phyloP scores from a whole-genome alignment of 345 rosid species.

The Schrenkiella parvula region DNA sequence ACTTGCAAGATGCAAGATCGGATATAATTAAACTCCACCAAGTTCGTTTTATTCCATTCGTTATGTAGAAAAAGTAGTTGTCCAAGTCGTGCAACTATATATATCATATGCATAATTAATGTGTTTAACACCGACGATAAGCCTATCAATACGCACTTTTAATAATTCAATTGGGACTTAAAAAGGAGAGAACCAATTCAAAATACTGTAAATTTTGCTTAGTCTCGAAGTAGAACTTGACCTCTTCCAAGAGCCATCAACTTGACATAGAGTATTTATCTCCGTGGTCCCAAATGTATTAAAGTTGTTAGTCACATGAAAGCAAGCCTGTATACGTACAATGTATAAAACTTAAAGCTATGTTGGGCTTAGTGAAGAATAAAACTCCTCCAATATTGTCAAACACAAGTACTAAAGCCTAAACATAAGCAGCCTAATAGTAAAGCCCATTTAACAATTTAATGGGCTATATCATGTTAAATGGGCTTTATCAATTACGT shows the following conservation, averaged over 20 bases:
- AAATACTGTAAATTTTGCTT: not conserved
- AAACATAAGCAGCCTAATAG: not conserved
- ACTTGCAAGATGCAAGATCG: constrained; percentile 6
- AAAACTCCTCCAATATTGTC: not conserved
- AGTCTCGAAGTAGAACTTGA: not conserved
- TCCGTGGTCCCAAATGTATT: not conserved
- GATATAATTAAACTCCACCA: constrained; percentile 18
- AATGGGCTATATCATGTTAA: no score
- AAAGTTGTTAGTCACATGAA: not conserved
- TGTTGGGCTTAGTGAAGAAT: not conserved
- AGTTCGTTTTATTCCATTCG: constrained; percentile 18
- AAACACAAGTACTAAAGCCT: not conserved
- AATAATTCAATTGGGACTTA: not conserved
- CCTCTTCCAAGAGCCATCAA: not conserved
- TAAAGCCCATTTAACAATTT: not conserved
- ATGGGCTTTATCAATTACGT: not conserved
- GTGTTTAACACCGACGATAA: not conserved
- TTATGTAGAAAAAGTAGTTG: constrained; percentile 2
- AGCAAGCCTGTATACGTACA: not conserved
- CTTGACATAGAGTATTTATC: not conserved
- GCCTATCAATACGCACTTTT: not conserved
- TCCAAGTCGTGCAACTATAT: constrained; percentile 6
- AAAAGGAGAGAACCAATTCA: not conserved
- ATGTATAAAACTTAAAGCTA: not conserved
- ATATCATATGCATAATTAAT: not conserved